Conservation (phyloP, 495 filamentous ascomycete species). For the Jackrogersella minutella region DNA sequence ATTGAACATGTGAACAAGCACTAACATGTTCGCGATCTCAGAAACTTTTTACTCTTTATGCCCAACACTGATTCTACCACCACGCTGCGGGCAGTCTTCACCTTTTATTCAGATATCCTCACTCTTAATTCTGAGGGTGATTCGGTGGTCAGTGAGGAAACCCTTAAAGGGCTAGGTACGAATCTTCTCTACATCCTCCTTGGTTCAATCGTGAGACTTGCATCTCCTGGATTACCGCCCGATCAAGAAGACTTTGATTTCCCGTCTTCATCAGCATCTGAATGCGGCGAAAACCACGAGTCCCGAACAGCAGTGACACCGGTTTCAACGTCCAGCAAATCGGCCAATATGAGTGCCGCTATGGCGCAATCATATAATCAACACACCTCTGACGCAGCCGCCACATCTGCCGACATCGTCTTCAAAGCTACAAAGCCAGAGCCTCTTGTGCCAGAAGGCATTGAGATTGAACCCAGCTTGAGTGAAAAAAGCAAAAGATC, state of each 20-base stretch:
- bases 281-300: conserved; percentile 11
- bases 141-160: conserved; percentile 87
- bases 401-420: conserved; percentile 27
- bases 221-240: conserved; percentile 46
- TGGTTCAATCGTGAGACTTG: conserved; percentile 69
- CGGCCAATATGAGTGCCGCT: conserved; percentile 24
- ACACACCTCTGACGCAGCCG: conserved; percentile 1
- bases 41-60: conserved; percentile 95
- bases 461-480: conserved; percentile 42
- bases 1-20: conserved; percentile 15
- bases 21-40: conserved; percentile 48
- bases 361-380: conserved; percentile 20
- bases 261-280: conserved; percentile 14
- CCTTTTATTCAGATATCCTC: conserved; percentile 90
- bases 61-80: conserved; percentile 70
- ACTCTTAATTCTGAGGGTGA: conserved; percentile 94
- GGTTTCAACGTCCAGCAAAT: conserved; percentile 13
- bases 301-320: conserved; percentile 7
- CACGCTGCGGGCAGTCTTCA: conserved; percentile 82
- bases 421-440: conserved; percentile 41
- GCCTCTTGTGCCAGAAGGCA: conserved; percentile 33
- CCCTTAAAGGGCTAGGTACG: conserved; percentile 93
- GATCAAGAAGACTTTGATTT: conserved; percentile 4
- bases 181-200: conserved; percentile 71
- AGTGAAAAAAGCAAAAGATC: conserved; percentile 49